A percentile compares a stretch with the other conserved stretches of the same genome.
These are phyloP conservation scores for Olyra latifolia DNA, from an alignment of 176 grass and related monocot genomes.

Conservation along the genomic window DNA sequence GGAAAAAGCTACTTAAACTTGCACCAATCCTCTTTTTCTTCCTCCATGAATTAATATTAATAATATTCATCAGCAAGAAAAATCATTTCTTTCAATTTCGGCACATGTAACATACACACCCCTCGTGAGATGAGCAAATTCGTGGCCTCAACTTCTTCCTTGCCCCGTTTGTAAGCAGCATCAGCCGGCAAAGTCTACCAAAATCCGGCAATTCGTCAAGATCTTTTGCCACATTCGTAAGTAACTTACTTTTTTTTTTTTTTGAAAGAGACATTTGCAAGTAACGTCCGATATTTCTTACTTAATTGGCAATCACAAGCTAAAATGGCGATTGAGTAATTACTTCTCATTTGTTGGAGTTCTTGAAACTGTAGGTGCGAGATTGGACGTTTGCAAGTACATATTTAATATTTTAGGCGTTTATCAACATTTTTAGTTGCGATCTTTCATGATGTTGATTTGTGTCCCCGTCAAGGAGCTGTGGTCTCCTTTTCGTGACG, in stretches of 20 bases:
- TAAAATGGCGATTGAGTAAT: not conserved
- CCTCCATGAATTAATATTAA: not conserved
- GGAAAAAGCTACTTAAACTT: not conserved
- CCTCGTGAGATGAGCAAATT: not conserved
- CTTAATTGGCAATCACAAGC: not conserved
- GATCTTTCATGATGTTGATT: not conserved
- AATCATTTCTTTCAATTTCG: not conserved
- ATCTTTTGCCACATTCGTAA: slow-evolving; percentile 27
- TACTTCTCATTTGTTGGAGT: not conserved
- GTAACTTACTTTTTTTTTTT: not conserved
- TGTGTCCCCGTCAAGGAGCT: not conserved
- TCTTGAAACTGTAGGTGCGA: not conserved
- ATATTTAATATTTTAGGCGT: not conserved
- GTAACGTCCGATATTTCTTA: not conserved
- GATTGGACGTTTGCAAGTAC: not conserved
- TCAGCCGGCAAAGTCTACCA: slow-evolving; percentile 1
- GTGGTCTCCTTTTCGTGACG: not conserved
- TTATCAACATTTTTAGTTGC: not conserved
- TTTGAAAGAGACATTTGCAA: slow-evolving; percentile 29
- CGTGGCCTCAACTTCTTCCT: not conserved
- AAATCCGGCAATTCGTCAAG: slow-evolving; percentile 26
- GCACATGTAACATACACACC: not conserved
- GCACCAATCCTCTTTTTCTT: not conserved
- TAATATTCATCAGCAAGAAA: not conserved
- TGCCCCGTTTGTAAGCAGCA: slow-evolving; percentile 3